Conservation (phyloP, 2,329 filamentous ascomycete genomes). For the Colletotrichum spaethianum region DNA sequence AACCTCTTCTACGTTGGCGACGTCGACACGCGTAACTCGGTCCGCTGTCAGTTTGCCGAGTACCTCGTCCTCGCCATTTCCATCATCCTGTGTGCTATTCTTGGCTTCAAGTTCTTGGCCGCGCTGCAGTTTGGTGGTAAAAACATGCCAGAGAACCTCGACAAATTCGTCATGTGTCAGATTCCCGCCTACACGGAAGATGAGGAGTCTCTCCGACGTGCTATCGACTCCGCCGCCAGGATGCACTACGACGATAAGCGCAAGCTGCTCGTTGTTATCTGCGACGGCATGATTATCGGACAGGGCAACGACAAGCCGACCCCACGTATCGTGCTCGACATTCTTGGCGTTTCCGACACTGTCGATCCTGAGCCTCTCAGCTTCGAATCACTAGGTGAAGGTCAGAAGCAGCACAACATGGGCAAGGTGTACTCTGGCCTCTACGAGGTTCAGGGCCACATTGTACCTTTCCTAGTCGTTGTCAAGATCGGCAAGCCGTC, state of each 20-base stretch:
- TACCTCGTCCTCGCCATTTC: constrained; percentile 93
- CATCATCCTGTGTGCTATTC: constrained; percentile 82
- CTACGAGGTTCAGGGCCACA: constrained; percentile 97
- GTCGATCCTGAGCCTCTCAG: constrained; percentile 96
- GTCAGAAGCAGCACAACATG: constrained; percentile 99
- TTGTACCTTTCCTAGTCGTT: constrained; percentile 96
- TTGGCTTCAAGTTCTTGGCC: constrained; percentile 96
- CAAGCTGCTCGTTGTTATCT: constrained; percentile 92
- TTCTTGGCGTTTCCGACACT: constrained; percentile 92
- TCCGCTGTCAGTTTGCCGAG: constrained; percentile 86
- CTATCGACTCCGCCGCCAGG: constrained; percentile 93
- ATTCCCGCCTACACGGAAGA: constrained; percentile 99
- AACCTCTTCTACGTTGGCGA: constrained; percentile 96
- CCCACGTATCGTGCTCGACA: constrained; percentile 95
- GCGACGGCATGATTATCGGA: constrained; percentile 99
- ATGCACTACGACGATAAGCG: constrained; percentile 99
- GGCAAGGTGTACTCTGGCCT: constrained; percentile 98
- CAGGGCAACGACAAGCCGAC: constrained; percentile 98
- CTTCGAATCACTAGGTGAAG: constrained; percentile 96
- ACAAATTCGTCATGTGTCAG: constrained; percentile 98
- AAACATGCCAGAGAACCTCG: constrained; percentile 93
- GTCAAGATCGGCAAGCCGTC: constrained; percentile 99
- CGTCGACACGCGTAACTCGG: constrained; percentile 90
- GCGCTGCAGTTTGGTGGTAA: constrained; percentile 94
- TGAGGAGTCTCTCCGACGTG: constrained; percentile 95